phyloP scores from a whole-genome alignment of 208 protist genomes.

The Wallacemonas sp. region DNA sequence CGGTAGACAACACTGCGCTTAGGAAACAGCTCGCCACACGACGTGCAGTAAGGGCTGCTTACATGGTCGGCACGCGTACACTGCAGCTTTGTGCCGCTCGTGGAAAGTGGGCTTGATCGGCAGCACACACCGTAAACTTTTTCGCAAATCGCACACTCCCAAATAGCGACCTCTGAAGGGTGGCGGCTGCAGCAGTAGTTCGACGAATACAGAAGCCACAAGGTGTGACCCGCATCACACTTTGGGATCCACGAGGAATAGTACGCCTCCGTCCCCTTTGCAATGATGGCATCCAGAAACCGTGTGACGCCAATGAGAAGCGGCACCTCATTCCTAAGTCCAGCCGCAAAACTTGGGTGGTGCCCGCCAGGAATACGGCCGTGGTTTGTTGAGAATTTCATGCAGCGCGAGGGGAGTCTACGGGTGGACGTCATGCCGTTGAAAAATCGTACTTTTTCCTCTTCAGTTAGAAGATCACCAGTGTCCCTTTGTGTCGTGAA shows the following conservation, averaged over 20 bases:
- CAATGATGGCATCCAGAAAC: slow-evolving; percentile 51
- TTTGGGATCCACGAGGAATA: slow-evolving; percentile 62
- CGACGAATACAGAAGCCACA: slow-evolving; percentile 62
- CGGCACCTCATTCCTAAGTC: slow-evolving; percentile 70
- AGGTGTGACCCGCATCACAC: slow-evolving; percentile 62
- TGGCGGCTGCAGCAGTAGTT: slow-evolving; percentile 64
- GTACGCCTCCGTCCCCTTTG: slow-evolving; percentile 39
- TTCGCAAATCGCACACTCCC: slow-evolving; percentile 81
- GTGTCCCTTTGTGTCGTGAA: not conserved
- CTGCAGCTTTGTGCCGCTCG: slow-evolving; percentile 22
- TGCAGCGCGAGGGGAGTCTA: slow-evolving; percentile 14
- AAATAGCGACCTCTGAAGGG: slow-evolving; percentile 51
- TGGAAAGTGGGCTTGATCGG: slow-evolving; percentile 38
- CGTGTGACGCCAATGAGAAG: slow-evolving; percentile 41
- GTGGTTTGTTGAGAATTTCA: slow-evolving; percentile 45
- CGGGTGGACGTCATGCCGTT: slow-evolving; percentile 9
- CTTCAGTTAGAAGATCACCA: slow-evolving; percentile 5
- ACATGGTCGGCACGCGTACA: slow-evolving; percentile 12
- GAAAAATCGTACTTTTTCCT: slow-evolving; percentile 38
- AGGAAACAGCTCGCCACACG: slow-evolving; percentile 48
- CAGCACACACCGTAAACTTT: slow-evolving; percentile 77
- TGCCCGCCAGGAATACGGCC: slow-evolving; percentile 33
- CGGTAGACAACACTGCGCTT: slow-evolving; percentile 25
- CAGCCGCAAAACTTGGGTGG: slow-evolving; percentile 22
- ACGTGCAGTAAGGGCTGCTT: slow-evolving; percentile 20